Evolutionary conservation across 306 rosid genomes (phyloP).

Genomic region (Calophaca sinica): DNA sequence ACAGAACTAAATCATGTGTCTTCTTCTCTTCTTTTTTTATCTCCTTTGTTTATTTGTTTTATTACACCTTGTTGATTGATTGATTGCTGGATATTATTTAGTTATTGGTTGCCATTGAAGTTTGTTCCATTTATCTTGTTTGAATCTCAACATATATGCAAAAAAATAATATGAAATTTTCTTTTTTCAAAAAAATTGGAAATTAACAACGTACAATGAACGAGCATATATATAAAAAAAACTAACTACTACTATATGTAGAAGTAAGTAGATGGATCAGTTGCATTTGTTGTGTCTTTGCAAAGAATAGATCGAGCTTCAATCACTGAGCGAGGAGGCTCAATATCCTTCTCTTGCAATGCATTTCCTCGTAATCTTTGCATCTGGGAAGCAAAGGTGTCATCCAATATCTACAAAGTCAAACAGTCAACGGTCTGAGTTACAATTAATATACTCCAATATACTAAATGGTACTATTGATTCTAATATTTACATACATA

Average conservation of each 20-base stretch:
- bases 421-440: conserved; percentile 21
- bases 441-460: no score
- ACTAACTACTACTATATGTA: conserved; percentile 51
- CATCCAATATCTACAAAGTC: conserved; percentile 82
- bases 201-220: conserved; percentile 8
- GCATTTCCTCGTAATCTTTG: conserved; percentile 89
- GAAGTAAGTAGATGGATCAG: conserved; percentile 68
- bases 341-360: conserved; percentile 87
- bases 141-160: no score
- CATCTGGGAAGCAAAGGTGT: conserved; percentile 96
- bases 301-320: conserved; percentile 96
- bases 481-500: conserved; percentile 25
- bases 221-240: not conserved
- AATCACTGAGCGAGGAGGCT: conserved; percentile 89
- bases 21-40: no score
- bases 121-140: no score
- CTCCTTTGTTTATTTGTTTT: no score
- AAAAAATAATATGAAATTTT: not conserved
- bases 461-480: no score
- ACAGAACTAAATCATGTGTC: no score
- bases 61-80: no score
- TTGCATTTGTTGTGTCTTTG: conserved; percentile 74
- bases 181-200: not conserved
- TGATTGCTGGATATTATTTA: no score
- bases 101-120: no score